Base-by-base conservation (phyloP, 371 early-diverging fungal genomes). In the Mortierella sp. region DNA sequence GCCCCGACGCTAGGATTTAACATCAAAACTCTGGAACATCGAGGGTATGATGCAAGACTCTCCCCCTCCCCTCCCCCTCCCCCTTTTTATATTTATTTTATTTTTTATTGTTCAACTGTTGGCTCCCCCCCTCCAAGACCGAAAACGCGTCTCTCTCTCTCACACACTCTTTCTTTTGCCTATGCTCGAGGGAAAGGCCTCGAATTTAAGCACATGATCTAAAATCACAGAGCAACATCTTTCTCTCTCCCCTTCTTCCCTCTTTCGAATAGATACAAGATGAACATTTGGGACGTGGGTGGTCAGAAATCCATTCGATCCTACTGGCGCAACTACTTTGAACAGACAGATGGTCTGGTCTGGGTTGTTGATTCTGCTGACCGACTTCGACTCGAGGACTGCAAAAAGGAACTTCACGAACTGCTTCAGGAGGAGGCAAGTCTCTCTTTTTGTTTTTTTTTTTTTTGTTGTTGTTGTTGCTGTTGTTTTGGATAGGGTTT, bases 311-410 rank as follows among this genome's bases (percentile, higher is more conserved):
- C 96, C 0, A 97, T 99, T 66, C 90, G 99, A 47, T 93, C 97
- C 4, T 99, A 98, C 80, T 99, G 99, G 99, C 88, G 98, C 56
- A 99, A 99, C 85, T 99, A 99, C 84, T 99, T 98, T 90, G 99
- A 99, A 81, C 94, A 97, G 62, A 98, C 98, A 0, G 99, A 99
- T 73, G 99, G 97, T 0, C 84, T 99, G 15, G 92, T 99, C 11
- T 99, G 98, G 97, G 99, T 99, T 0, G 97, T 99, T 19, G 99
- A 99, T 82, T 91, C 94, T 14, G 94, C 96, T 11, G 99, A 98
- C 81, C 75, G 92, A 45, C 84, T 90, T 46, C 84, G 99, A 18
- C 76, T 97, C 57, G 84, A 86, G n/a, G 94, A 94, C 64, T 97
- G 97, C 76, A 86, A 84, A 56, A 59, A 76, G 25, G 98, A 98